Evolutionary conservation across 2,329 filamentous ascomycete species (phyloP), one percentile per base, ranked within the genome.

Genomic region (Pseudocercospora fijiensis): DNA sequence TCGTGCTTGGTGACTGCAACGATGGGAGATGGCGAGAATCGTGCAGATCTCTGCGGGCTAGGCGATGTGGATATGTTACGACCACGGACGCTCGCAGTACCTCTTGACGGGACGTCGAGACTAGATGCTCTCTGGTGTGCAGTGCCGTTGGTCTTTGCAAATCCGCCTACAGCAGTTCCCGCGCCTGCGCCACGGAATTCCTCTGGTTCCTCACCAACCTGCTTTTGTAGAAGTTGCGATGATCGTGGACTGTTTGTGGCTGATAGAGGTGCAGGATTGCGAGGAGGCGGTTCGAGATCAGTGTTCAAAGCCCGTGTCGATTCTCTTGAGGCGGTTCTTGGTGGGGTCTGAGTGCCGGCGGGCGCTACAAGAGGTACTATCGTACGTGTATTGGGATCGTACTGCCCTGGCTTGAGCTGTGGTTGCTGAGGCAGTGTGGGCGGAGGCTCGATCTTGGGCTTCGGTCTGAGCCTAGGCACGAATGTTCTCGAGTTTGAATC

Each of bases 11-110:
- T 80, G 1, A 82, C 78, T 24, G 83, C 79, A 6, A 85, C 83
- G 33, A 86, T 82, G 16, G 85, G 80, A 7, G 83, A 81, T 9
- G 83, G 73, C 1, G 86, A 86, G 74, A 92, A 92, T 70, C 86
- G 89, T 11, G 90, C 86, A 28, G 84, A 86, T 33, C 89, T 84
- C 24, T 81, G 83, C n/a, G 89, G 89, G 68, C 89, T 92, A 58
- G 81, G 72, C 13, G 73, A 75, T 6, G 56, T 67, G n/a, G 70
- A 69, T n/a, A 71, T 67, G 20, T 67, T 67, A 11, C 73, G 69
- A 11, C 62, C 69, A 20, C 67, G 58, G 8, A 56, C 65, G 24
- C 70, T 66, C 27, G 64, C 57, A 22, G 61, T 52, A 11, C 57
- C 62, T n/a, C 67, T 22, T 56, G 37, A 60, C 13, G 75, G 75